Evolutionary conservation across 768 basidiomycete genomes (phyloP).

Genomic region (Rhizopogon roseolus): DNA sequence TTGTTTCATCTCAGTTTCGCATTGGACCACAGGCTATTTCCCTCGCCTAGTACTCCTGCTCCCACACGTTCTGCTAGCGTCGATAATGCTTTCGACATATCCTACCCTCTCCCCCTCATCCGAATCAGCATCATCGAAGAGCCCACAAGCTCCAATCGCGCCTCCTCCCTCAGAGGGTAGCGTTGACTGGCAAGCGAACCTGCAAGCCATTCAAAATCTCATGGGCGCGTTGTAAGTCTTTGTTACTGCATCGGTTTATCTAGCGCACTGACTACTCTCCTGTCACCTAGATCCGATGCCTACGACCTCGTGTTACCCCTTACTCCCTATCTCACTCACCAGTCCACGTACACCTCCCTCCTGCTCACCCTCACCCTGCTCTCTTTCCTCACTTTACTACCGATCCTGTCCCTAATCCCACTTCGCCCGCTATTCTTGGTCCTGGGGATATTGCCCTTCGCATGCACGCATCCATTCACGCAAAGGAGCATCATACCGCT

Average conservation of each 20-base stretch:
- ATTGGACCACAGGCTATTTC: slow-evolving; percentile 54
- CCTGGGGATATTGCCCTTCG: slow-evolving; percentile 46
- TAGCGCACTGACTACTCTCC: background rate
- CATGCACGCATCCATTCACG: slow-evolving; percentile 46
- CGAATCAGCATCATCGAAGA: background rate
- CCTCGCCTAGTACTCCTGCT: slow-evolving; percentile 68
- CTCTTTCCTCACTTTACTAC: slow-evolving; percentile 8
- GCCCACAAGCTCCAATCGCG: slow-evolving; percentile 30
- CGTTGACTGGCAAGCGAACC: slow-evolving; percentile 79
- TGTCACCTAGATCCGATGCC: slow-evolving; percentile 48
- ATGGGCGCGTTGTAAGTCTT: slow-evolving; percentile 74
- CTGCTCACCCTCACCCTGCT: slow-evolving; percentile 46
- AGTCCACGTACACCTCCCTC: slow-evolving; percentile 47
- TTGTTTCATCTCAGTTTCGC: background rate
- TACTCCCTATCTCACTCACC: slow-evolving; percentile 42
- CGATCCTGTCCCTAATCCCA: slow-evolving; percentile 27
- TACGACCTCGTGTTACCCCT: slow-evolving; percentile 51
- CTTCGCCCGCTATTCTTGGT: slow-evolving; percentile 36
- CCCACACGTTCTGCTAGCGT: slow-evolving; percentile 59
- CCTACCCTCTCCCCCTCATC: slow-evolving; percentile 29
- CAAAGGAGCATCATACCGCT: slow-evolving; percentile 25
- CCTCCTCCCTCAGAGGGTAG: slow-evolving; percentile 48
- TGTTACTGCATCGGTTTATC: background rate
- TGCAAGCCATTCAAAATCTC: slow-evolving; percentile 87
- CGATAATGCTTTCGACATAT: slow-evolving; percentile 63